Percentiles rank a stretch among this genome's conserved stretches.
Conservation (phyloP, 2,329 filamentous ascomycete species). For the Dichotomopilus funicola region DNA sequence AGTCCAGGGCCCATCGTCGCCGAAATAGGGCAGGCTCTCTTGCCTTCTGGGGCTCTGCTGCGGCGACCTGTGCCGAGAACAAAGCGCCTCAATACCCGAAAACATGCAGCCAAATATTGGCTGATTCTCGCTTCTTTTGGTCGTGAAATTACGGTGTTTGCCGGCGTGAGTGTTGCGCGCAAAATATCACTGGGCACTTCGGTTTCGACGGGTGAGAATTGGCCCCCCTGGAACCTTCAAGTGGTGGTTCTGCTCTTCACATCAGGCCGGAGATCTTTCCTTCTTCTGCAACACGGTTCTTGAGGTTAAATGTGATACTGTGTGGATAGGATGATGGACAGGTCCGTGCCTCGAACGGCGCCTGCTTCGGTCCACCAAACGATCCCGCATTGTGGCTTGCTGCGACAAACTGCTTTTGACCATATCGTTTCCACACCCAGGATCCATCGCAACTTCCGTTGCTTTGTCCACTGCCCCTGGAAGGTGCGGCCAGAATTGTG, state of each 20-base stretch:
- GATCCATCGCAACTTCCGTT: background rate
- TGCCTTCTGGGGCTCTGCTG: background rate
- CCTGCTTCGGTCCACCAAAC: background rate
- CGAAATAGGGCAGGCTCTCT: background rate
- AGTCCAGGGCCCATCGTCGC: too few species aligned
- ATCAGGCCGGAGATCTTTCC: background rate
- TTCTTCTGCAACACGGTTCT: background rate
- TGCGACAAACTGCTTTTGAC: slow-evolving; percentile 3
- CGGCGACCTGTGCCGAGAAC: background rate
- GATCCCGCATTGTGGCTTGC: slow-evolving; percentile 12
- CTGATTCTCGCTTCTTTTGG: slow-evolving; percentile 11
- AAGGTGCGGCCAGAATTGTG: background rate
- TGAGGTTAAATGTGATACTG: slow-evolving; percentile 3
- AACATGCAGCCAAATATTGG: slow-evolving; percentile 22
- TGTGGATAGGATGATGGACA: background rate
- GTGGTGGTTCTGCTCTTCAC: background rate
- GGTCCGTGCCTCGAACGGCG: background rate
- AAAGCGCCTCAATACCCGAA: slow-evolving; percentile 13
- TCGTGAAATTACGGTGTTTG: slow-evolving; percentile 16
- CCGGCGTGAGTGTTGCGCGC: slow-evolving; percentile 11
- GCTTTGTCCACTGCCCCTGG: background rate
- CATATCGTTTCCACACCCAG: too few species aligned
- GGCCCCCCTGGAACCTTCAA: background rate
- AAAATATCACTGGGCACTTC: slow-evolving; percentile 1
- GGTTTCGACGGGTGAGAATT: too few species aligned